phyloP scores from a whole-genome alignment of 2,329 filamentous ascomycete genomes.

The Ophiostoma ips region DNA sequence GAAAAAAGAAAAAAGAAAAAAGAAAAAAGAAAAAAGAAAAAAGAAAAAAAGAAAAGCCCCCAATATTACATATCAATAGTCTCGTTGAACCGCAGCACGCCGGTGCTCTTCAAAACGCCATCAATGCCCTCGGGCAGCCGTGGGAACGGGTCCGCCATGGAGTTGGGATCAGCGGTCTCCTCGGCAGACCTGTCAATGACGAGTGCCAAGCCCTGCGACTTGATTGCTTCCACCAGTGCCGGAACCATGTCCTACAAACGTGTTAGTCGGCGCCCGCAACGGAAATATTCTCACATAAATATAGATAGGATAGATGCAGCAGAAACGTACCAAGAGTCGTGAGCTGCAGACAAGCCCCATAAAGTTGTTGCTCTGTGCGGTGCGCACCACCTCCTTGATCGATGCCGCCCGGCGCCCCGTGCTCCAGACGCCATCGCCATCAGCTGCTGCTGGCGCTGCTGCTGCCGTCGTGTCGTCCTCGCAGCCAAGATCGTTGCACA shows the following conservation, averaged over 20 bases:
- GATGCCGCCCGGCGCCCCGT: slow-evolving; percentile 65
- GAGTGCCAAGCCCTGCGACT: slow-evolving; percentile 81
- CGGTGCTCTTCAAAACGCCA: slow-evolving; percentile 71
- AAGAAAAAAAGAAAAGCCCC: not conserved
- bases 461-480: slow-evolving; percentile 28
- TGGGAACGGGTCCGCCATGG: slow-evolving; percentile 36
- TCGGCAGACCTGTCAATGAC: slow-evolving; percentile 74
- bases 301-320: not conserved
- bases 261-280: not conserved
- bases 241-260: slow-evolving; percentile 76
- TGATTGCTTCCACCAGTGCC: slow-evolving; percentile 82
- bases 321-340: slow-evolving; percentile 57
- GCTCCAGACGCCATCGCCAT: slow-evolving; percentile 27
- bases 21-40: not conserved
- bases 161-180: slow-evolving; percentile 23
- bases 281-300: not conserved
- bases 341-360: slow-evolving; percentile 94
- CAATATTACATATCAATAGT: slow-evolving; percentile 54
- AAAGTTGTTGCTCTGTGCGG: slow-evolving; percentile 91
- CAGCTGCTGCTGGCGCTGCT: too few relatives aligned
- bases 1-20: too few relatives aligned
- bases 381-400: slow-evolving; percentile 87
- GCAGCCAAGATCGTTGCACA: slow-evolving; percentile 81
- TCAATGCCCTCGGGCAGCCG: slow-evolving; percentile 70
- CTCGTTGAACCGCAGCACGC: slow-evolving; percentile 85